Percentiles rank a stretch among this genome's conserved stretches.
These are phyloP conservation scores for Alternaria burnsii DNA, from an alignment of 2,329 filamentous ascomycete species.

Conservation along the genomic window DNA sequence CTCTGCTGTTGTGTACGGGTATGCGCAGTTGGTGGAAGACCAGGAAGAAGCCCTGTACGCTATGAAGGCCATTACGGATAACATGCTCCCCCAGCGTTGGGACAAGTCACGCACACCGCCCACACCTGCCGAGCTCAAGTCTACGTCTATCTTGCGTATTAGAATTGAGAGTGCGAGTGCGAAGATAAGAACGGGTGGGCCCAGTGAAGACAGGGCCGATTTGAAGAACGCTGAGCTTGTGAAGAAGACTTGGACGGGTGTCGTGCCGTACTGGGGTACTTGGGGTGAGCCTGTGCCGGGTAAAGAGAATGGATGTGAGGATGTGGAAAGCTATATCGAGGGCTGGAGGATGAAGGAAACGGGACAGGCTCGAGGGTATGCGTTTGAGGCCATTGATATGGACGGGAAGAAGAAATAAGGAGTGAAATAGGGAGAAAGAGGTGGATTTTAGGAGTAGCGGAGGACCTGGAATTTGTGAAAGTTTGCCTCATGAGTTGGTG, in stretches of 20 bases:
- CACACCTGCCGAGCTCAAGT: constrained; percentile 37
- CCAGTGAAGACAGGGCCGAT: constrained; percentile 46
- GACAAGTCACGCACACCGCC: constrained; percentile 41
- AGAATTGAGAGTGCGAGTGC: constrained; percentile 41
- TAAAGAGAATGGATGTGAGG: constrained; percentile 54
- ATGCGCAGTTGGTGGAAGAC: constrained; percentile 37
- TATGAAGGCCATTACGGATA: constrained; percentile 45
- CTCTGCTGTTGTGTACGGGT: constrained; percentile 40
- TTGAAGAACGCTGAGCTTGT: constrained; percentile 36
- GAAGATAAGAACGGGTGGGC: constrained; percentile 45
- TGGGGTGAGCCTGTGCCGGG: constrained; percentile 45
- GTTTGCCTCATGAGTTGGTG: background rate
- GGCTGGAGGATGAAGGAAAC: constrained; percentile 46
- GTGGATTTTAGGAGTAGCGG: background rate
- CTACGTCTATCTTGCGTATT: constrained; percentile 42
- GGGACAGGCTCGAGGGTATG: constrained; percentile 25
- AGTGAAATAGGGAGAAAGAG: background rate
- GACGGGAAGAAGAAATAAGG: constrained; percentile 1
- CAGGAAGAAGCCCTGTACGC: constrained; percentile 39
- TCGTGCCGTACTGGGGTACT: constrained; percentile 45
- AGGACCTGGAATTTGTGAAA: no score
- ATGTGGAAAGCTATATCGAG: constrained; percentile 69
- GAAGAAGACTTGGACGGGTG: constrained; percentile 45
- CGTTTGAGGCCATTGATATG: constrained; percentile 38
- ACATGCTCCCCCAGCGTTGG: constrained; percentile 45